Conservation (phyloP, 208 protist genomes). For the Trypanosoma theileri region DNA sequence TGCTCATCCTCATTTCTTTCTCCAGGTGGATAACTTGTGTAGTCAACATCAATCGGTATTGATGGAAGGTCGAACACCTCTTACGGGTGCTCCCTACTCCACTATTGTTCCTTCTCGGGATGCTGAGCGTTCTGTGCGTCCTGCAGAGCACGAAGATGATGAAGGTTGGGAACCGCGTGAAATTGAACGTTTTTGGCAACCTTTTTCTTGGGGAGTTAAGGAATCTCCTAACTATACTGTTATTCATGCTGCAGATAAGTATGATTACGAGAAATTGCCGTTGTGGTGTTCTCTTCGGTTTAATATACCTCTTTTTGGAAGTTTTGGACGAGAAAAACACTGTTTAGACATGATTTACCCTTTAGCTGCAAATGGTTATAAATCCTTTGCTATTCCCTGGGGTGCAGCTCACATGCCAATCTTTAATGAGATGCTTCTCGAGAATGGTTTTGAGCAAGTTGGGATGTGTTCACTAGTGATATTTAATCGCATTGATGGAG, state of each 20-base stretch:
- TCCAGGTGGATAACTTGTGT: constrained; percentile 77
- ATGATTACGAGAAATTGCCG: constrained; percentile 82
- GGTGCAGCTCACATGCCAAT: constrained; percentile 84
- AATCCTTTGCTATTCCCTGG: constrained; percentile 83
- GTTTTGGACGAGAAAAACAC: constrained; percentile 70
- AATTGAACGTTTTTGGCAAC: constrained; percentile 75
- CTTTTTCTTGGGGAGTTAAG: constrained; percentile 87
- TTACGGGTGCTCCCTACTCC: constrained; percentile 58
- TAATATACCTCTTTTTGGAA: constrained; percentile 69
- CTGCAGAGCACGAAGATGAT: constrained; percentile 64
- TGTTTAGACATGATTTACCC: constrained; percentile 78
- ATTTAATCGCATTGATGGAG: constrained; percentile 61
- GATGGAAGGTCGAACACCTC: constrained; percentile 80
- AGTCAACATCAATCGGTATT: constrained; percentile 81
- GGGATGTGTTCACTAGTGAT: constrained; percentile 74
- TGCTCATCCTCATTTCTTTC: constrained; percentile 81
- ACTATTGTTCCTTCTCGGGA: constrained; percentile 73
- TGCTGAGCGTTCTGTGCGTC: constrained; percentile 28
- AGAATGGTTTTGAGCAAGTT: constrained; percentile 74
- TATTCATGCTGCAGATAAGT: constrained; percentile 84
- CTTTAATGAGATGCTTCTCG: constrained; percentile 83
- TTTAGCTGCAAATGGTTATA: constrained; percentile 62
- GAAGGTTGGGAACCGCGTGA: constrained; percentile 86
- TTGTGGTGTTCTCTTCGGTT: constrained; percentile 83
- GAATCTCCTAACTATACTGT: constrained; percentile 73